Base-by-base conservation (phyloP, 2,329 filamentous ascomycete genomes). In the Microcyclosporella mali region DNA sequence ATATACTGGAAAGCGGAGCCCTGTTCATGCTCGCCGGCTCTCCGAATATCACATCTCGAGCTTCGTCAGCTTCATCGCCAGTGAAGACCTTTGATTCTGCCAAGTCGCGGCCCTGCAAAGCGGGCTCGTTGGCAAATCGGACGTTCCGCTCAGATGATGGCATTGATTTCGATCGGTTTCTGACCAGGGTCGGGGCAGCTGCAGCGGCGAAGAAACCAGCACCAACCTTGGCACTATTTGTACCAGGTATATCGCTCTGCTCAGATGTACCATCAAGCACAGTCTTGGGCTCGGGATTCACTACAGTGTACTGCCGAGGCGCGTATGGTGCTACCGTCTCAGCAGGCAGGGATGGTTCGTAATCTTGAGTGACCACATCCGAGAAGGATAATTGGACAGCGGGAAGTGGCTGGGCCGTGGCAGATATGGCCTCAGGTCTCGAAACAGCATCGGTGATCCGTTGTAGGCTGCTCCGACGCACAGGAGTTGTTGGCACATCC, bases 331-430 rank as follows among this genome's bases (percentile, higher is more conserved):
- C 53, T 56, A 18, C 49, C 39, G 40, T 46, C 15, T 45, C 43
- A n/a, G 49, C 38, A 2, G 51, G 43, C 11, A 41, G 29, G 15
- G 50, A 37, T 12, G 54, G 54, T 33, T 52, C 41, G 14, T 41
- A 34, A 12, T 56, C 50, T 37, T 55, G 54, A 2, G 52, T 49
- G n/a, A 46, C 35, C 19, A 58, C 45, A 2, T 49, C 41, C 7
- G 51, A 53, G 42, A 54, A 52, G 6, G 49, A 19, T 21, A 53
- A 43, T 21, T 38, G 39, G 18, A 41, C 43, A 18, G 42, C 30
- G 12, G 39, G 39, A 32, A 46, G 33, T 27, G 52, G 43, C 9
- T 47, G 46, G n/a, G 50, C 48, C 27, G 46, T 41, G 10, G 34
- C 33, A 25, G 9, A 25, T 9, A 46, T 17, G 14, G 52, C 46